These are phyloP conservation scores for Cladosporium sp. DNA, from an alignment of 2,329 filamentous ascomycete genomes.

Conservation along the genomic window DNA sequence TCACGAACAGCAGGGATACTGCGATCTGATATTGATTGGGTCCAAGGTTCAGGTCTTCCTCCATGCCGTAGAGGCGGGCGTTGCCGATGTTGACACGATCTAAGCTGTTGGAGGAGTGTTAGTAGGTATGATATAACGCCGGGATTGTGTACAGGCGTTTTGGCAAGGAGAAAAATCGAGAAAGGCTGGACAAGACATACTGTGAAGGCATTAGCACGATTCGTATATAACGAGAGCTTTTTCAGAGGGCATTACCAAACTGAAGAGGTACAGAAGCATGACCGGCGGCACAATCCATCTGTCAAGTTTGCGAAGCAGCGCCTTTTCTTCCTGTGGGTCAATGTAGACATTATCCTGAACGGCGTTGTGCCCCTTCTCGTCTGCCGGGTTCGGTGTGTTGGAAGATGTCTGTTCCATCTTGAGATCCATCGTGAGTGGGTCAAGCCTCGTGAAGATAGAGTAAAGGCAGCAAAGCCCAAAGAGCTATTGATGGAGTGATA, in stretches of 20 bases:
- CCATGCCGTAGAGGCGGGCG: slow-evolving; percentile 46
- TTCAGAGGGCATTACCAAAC: slow-evolving; percentile 57
- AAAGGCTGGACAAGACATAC: background rate
- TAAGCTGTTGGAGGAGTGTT: background rate
- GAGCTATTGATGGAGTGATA: background rate
- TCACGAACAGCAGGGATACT: slow-evolving; percentile 27
- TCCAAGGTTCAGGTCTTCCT: slow-evolving; percentile 47
- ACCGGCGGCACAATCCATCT: slow-evolving; percentile 51
- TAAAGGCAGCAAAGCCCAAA: background rate
- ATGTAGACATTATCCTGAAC: slow-evolving; percentile 31
- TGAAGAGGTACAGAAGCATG: slow-evolving; percentile 58
- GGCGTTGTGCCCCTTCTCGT: slow-evolving; percentile 8
- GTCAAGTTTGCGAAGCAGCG: slow-evolving; percentile 53
- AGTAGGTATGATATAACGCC: no score
- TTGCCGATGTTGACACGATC: slow-evolving; percentile 15
- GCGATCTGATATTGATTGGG: slow-evolving; percentile 41
- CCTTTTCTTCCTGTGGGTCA: slow-evolving; percentile 50
- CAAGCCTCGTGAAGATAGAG: background rate
- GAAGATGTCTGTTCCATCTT: slow-evolving; percentile 2
- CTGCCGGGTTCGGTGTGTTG: background rate
- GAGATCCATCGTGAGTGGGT: slow-evolving; percentile 2
- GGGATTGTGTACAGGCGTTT: no score
- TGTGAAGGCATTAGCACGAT: background rate
- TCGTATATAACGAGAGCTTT: background rate
- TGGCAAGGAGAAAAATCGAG: no score